Evolutionary conservation across 164 flowering plant species (phyloP).

Genomic region (Pachysandra terminalis): DNA sequence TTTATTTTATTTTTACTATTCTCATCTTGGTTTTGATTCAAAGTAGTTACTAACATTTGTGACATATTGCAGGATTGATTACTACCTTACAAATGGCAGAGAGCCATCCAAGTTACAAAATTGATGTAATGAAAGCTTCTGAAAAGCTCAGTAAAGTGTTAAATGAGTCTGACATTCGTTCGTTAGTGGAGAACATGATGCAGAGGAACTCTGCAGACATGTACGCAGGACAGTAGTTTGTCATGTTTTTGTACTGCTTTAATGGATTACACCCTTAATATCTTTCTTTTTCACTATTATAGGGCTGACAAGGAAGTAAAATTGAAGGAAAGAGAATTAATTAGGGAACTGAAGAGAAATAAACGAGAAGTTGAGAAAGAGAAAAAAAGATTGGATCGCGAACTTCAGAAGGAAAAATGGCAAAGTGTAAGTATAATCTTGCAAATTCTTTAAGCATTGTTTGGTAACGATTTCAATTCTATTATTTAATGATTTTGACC

Average conservation of each 20-base stretch:
- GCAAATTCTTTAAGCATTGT: neutral
- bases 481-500: neutral
- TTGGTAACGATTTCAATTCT: too few species aligned
- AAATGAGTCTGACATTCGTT: conserved; percentile 60
- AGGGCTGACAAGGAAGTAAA: conserved; percentile 74
- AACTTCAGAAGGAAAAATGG: conserved; percentile 54
- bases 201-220: conserved; percentile 50
- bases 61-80: conserved; percentile 51
- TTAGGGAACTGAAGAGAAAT: conserved; percentile 65
- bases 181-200: conserved; percentile 38
- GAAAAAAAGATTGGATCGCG: conserved; percentile 62
- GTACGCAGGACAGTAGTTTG: conserved; percentile 39
- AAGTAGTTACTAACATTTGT: conserved; percentile 9
- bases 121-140: conserved; percentile 50
- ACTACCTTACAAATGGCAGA: conserved; percentile 40
- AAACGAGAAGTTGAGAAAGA: conserved; percentile 69
- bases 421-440: conserved; percentile 28
- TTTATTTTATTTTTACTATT: neutral
- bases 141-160: conserved; percentile 62
- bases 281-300: conserved; percentile 11
- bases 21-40: neutral
- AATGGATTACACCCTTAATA: neutral
- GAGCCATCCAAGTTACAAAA: conserved; percentile 22
- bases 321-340: conserved; percentile 48
- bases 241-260: neutral